Evolutionary conservation across 805 yeast genomes (phyloP).

Genomic region (Clavispora carvajalis): DNA sequence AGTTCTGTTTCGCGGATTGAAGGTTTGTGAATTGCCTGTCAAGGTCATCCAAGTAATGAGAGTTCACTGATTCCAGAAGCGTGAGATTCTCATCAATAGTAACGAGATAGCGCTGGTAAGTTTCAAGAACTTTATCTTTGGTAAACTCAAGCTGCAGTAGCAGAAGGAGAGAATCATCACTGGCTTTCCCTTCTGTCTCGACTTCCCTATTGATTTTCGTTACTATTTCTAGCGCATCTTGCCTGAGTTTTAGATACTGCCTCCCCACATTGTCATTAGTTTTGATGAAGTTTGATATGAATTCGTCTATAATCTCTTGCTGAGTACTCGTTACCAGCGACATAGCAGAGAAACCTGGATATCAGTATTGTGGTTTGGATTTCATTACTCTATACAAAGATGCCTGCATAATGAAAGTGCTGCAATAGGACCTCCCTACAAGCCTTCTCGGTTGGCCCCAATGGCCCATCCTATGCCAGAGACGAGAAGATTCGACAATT

Average conservation of each 20-base stretch:
- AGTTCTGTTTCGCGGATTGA: slow-evolving; percentile 8
- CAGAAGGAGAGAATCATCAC: slow-evolving; percentile 11
- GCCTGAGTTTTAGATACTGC: slow-evolving; percentile 31
- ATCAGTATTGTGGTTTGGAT: neutral
- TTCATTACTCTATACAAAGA: neutral
- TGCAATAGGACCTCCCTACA: neutral
- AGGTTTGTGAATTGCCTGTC: slow-evolving; percentile 18
- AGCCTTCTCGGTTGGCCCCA: slow-evolving; percentile 37
- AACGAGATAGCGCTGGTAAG: slow-evolving; percentile 23
- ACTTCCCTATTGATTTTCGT: slow-evolving; percentile 7
- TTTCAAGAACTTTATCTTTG: slow-evolving; percentile 21
- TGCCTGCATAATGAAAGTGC: neutral
- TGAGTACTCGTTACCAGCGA: slow-evolving; percentile 27
- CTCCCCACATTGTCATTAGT: slow-evolving; percentile 28
- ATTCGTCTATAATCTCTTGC: slow-evolving; percentile 28
- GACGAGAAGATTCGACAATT: slow-evolving; percentile 45
- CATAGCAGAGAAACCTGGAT: slow-evolving; percentile 10
- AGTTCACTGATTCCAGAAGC: slow-evolving; percentile 8
- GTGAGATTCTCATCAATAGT: slow-evolving; percentile 17
- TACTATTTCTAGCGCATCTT: slow-evolving; percentile 19
- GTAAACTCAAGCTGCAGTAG: slow-evolving; percentile 23
- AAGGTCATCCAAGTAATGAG: slow-evolving; percentile 17
- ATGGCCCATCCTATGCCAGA: slow-evolving; percentile 62
- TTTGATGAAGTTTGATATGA: slow-evolving; percentile 24
- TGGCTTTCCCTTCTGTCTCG: slow-evolving; percentile 3